Evolutionary conservation across 2,329 filamentous ascomycete genomes (phyloP), one percentile per base, ranked within the genome.

Genomic region (Diaporthe amygdali): DNA sequence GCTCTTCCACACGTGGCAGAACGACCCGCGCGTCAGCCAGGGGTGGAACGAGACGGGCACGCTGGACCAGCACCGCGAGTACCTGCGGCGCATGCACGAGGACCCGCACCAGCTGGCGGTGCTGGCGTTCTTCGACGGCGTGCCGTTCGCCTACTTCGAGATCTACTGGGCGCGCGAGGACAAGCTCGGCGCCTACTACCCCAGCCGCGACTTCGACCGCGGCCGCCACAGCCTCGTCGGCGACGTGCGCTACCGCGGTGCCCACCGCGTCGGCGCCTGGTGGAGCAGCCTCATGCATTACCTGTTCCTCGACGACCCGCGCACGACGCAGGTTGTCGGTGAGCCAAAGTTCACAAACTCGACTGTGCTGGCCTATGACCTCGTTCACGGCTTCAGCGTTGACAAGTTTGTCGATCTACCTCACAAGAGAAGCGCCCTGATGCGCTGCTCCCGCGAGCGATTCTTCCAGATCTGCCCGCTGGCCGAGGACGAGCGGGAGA

Each of bases 31-130:
- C 64, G 93, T 96, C 39, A 92, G 92, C 5, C 89, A 92, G 77
- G 93, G 93, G 5, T 95, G 93, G 93, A 93, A 94, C 77, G 90
- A 94, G 82, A 93, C 91, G 1, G 93, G 93, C 39, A 93, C 92
- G 1, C 81, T 94, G 59, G 92, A 94, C 37, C 87, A 95, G 79
- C 93, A 95, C 80, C 87, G 89, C 72, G 87, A 90, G 76, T 95
- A 96, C 79, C 85, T 95, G 66, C 86, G 88, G 37, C 88, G 88
- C 74, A 86, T 92, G 68, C 90, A 94, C 76, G 87, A 89, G 54
- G 93, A 95, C 78, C 89, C 91, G 34, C 93, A 95, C 80, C 89
- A 92, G 73, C 83, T 94, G 66, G 89, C 91, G 30, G 84, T 95
- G 55, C 84, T 95, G 71, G 93, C 90, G 8, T 87, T 88, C 32